Base-by-base conservation (phyloP, 2,329 filamentous ascomycete species). In the Talaromyces sp. region DNA sequence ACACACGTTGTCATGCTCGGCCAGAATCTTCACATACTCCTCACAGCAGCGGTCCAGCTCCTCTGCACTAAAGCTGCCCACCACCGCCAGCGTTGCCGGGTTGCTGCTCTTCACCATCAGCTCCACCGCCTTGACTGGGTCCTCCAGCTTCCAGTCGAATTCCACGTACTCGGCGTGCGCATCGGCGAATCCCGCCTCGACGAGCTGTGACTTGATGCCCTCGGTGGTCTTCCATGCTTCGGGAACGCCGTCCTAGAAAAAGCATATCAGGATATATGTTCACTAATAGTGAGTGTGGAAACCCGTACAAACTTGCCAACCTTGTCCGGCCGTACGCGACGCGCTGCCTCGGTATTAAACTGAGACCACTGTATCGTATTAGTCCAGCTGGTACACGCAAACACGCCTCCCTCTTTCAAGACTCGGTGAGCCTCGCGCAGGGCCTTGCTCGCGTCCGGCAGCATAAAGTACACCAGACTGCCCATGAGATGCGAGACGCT, bases 351-450 rank as follows among this genome's bases (percentile, higher is more conserved):
- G 6, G 10, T 11, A 7, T 19, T 9, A 10, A 58, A 55, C n/a
- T 11, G 21, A 26, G 32, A 43, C 55, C 55, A 57, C 10, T 26
- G 55, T 24, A 58, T 24, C 29, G 53, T 54, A 12, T 12, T 7
- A 8, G 12, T n/a, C 55, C 59, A 61, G 55, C 55, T 55, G 14
- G 55, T 61, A 32, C 59, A 58, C 10, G 59, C 59, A 58, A 61
- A 58, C 12, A 61, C 52, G 9, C 59, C 59, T 11, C 21, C 55
- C n/a, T 55, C 51, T 21, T n/a, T 29, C 41, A 61, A 38, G 3
- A 58, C 59, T 4, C 59, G 55, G 10, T 58, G 21, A 17, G 55
- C 55, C 29, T 61, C 59, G 4, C 29, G 26, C n/a, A 61, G 26
- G 2, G 51, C 59, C 48, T 58, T 61, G 14, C 52, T 50, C 9